Conservation (phyloP, 73 alveolate species). For the Paramecium octaurelia region DNA sequence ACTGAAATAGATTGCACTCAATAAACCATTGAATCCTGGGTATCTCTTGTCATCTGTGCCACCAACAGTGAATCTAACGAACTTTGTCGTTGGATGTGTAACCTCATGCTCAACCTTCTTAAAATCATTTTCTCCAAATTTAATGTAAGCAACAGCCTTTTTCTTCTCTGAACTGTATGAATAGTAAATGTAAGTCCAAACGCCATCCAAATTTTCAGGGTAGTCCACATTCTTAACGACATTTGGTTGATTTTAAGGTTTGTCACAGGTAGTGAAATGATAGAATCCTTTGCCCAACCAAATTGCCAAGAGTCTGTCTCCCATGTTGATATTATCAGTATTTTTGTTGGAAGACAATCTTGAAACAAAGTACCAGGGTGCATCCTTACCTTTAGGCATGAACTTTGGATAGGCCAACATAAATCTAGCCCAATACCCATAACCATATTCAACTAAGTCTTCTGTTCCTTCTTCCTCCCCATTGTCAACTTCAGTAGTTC, state of each 20-base stretch:
- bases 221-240: neutral
- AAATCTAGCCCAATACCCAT: neutral
- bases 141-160: neutral
- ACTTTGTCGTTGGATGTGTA: neutral
- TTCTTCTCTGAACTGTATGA: neutral
- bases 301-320: neutral
- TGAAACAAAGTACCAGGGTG: neutral
- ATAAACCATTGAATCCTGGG: neutral
- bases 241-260: neutral
- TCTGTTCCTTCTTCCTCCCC: neutral
- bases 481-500: neutral
- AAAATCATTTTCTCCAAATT: neutral
- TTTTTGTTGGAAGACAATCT: neutral
- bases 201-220: neutral
- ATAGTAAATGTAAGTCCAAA: neutral
- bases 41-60: neutral
- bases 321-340: neutral
- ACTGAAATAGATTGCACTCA: neutral
- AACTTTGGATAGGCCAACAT: neutral
- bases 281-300: neutral
- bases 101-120: neutral
- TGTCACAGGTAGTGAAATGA: neutral
- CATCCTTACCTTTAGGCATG: neutral
- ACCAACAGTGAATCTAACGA: neutral
- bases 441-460: neutral